Evolutionary conservation across 2,329 filamentous ascomycete genomes (phyloP), one percentile per base, ranked within the genome.

Genomic region (Akanthomyces muscarius): DNA sequence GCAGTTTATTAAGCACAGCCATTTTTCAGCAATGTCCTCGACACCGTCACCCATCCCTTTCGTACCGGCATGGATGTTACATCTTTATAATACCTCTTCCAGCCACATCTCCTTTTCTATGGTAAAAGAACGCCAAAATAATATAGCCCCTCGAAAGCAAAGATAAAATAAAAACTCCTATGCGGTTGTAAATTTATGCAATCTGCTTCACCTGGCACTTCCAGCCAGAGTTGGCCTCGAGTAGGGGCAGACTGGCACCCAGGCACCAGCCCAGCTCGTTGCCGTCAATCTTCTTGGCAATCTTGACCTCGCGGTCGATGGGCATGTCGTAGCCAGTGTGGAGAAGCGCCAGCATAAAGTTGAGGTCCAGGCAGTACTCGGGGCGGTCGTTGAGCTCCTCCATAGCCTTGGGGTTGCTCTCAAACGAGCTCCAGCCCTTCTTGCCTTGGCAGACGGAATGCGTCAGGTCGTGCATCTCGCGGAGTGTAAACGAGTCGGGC

Each of bases 271-370:
- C 95, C 71, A 99, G 79, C 80, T 99, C 96, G 75, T 97, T 97
- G 63, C 88, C 88, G 80, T 96, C 94, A 73, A 99, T 96, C 84
- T 97, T 97, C 89, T 99, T 99, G 65, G 94, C 95, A 73, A 97
- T 96, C 83, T 91, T 94, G 68, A 99, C 92, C 77, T 99, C 95
- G 45, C 96, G 86, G 69, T 97, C 91, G 70, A 98, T 88, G 4
- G 94, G 94, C 92, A 99, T 97, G 69, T 98, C 95, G 72, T 99
- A 99, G 3, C 95, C 95, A 6, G 92, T 96, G 77, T 98, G 93
- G 61, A 98, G 80, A 63, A 99, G 81, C 30, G 91, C 91, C 70
- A 96, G 80, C 92, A 97, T 97, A 73, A 98, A 99, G 80, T 91
- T 99, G 70, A 99, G 80, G 76, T 99, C 95, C 70, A 99, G 79